phyloP scores from a whole-genome alignment of 257 asterid species.

The Cordia subcordata region DNA sequence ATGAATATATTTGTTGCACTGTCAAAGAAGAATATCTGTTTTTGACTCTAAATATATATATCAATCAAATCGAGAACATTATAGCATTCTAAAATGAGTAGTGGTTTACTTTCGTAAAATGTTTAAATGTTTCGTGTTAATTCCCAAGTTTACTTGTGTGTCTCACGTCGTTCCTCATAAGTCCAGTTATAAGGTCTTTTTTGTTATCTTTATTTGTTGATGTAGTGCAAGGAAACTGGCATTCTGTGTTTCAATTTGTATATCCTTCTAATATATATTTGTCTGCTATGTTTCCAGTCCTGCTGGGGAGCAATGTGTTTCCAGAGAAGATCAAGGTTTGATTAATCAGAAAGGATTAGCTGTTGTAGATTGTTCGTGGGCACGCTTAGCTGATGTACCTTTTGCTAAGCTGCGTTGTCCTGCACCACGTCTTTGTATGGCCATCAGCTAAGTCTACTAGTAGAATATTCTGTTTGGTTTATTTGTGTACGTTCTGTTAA shows the following conservation, averaged over 20 bases:
- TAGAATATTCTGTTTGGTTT: background rate
- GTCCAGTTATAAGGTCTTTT: background rate
- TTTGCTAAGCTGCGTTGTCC: conserved; percentile 89
- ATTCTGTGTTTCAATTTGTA: background rate
- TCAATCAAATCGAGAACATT: no score
- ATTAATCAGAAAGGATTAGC: conserved; percentile 79
- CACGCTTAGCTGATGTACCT: conserved; percentile 92
- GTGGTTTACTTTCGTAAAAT: no score
- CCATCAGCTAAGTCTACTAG: conserved; percentile 12
- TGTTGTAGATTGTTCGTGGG: conserved; percentile 99
- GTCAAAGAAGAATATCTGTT: no score
- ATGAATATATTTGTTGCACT: no score
- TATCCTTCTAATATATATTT: background rate
- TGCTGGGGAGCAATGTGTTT: conserved; percentile 83
- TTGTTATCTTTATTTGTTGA: background rate
- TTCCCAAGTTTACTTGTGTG: no score
- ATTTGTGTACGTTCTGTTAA: background rate
- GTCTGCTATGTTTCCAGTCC: conserved; percentile 47
- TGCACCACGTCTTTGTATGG: conserved; percentile 94
- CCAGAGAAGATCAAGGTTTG: conserved; percentile 73
- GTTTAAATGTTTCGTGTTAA: no score
- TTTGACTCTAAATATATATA: no score
- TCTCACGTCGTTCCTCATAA: no score
- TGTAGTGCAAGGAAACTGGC: background rate
- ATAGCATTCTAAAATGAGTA: no score